These are phyloP conservation scores for Brasilioporus rufonigricans DNA, from an alignment of 768 basidiomycete species.

Conservation along the genomic window DNA sequence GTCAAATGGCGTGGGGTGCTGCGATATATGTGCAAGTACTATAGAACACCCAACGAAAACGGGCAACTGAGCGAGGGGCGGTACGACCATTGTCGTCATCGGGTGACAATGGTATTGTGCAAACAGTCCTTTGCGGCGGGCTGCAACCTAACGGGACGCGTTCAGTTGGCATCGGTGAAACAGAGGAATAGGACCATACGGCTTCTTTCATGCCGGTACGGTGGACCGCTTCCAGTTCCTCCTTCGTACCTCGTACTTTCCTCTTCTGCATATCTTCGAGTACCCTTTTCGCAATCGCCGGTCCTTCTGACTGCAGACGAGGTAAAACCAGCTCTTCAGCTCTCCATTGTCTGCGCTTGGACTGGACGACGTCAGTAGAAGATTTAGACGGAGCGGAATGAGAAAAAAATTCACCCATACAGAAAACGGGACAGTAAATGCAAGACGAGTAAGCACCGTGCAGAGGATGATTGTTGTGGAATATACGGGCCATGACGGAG, in stretches of 20 bases:
- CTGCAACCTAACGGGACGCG: conserved; percentile 41
- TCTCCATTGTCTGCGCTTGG: conserved; percentile 56
- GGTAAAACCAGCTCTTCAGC: conserved; percentile 63
- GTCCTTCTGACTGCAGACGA: conserved; percentile 49
- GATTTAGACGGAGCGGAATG: conserved; percentile 1
- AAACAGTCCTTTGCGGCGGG: conserved; percentile 58
- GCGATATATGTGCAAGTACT: conserved; percentile 52
- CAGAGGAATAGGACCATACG: conserved; percentile 32
- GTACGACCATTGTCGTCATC: conserved; percentile 53
- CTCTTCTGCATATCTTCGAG: conserved; percentile 52
- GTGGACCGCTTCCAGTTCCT: conserved; percentile 48
- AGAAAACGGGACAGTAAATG: conserved; percentile 63
- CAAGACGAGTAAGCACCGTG: conserved; percentile 58
- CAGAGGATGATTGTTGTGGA: conserved; percentile 72
- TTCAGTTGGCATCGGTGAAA: conserved; percentile 2
- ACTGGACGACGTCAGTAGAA: conserved; percentile 38
- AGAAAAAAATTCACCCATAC: conserved; percentile 56
- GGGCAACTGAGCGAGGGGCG: conserved; percentile 67
- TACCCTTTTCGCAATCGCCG: conserved; percentile 33
- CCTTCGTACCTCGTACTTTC: conserved; percentile 53
- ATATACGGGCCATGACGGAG: conserved; percentile 66
- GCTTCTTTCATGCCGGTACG: conserved; percentile 45
- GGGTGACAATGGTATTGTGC: conserved; percentile 57
- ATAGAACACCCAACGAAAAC: conserved; percentile 68
- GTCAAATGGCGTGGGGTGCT: conserved; percentile 64